Evolutionary conservation across 768 basidiomycete genomes (phyloP), one percentile per base, ranked within the genome.

Genomic region (Flagelloscypha sp.): DNA sequence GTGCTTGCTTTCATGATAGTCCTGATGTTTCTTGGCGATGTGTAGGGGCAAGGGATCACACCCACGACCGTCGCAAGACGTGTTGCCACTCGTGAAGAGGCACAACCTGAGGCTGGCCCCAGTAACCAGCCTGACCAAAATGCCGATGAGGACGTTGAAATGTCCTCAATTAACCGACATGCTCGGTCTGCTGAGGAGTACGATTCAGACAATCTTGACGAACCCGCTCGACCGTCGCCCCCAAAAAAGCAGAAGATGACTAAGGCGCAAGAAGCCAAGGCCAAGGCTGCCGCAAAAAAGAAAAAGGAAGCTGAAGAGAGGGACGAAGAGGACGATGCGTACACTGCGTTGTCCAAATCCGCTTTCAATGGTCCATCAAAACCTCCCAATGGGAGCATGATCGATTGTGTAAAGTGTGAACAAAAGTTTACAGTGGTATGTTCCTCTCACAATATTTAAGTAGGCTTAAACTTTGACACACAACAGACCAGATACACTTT

Each of bases 371-470:
- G 46, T 39, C 44, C 46, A 23, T 59, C 43, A 31, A 81, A 81
- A 40, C 85, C 83, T 1, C 64, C 81, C 3, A 66, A 81, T 4
- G 94, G 94, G 1, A 78, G 76, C 44, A 84, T 93, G 37, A 79
- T 79, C 45, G 62, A 69, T 6, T 99, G 95, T 51, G 85, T 78
- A 1, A 70, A 72, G 36, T 99, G 94, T 54, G 67, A 70, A 33
- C 80, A 84, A 40, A 76, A 81, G 46, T 95, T 94, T 53, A 88
- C 87, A 11, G 84, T 93, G 50, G 94, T 95, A 56, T 38, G 79
- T 70, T 11, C 19, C 5, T 20, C 20, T 22, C 23, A 8, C 33
- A 22, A 39, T 5, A 33, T n/a, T 42, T 34, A 7, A 10, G 25
- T 9, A 24, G 23, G 27, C 16, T 37, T 27, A 5, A 16, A 15